These are phyloP conservation scores for Hyphopichia pseudoburtonii DNA, from an alignment of 1,139 yeast species.

Conservation along the genomic window DNA sequence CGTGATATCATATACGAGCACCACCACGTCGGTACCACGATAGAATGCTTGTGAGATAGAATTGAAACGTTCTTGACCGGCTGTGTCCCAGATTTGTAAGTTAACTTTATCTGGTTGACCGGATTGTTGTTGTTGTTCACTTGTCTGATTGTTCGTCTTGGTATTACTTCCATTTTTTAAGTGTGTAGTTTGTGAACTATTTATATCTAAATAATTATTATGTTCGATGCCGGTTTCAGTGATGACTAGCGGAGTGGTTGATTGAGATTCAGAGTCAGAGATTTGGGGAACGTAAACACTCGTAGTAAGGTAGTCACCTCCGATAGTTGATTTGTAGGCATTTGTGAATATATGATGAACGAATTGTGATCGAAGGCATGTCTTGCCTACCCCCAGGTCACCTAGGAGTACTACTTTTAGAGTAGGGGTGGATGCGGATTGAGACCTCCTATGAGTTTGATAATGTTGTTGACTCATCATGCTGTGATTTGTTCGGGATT, in stretches of 20 bases:
- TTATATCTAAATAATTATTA: not conserved
- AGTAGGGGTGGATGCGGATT: slow-evolving; percentile 20
- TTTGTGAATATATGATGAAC: slow-evolving; percentile 58
- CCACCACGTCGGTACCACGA: slow-evolving; percentile 60
- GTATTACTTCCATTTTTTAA: slow-evolving; percentile 8
- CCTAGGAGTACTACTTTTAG: slow-evolving; percentile 58
- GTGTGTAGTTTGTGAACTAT: not conserved
- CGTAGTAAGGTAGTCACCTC: slow-evolving; percentile 60
- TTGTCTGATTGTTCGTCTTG: not conserved
- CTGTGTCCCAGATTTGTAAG: slow-evolving; percentile 66
- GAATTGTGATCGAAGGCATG: slow-evolving; percentile 58
- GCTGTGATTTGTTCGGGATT: too few species aligned
- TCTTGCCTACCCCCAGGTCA: slow-evolving; percentile 64
- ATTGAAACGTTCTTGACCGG: slow-evolving; percentile 66
- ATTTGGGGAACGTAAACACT: slow-evolving; percentile 7
- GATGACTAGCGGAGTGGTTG: not conserved
- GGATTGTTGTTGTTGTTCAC: not conserved
- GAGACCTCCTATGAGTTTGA: not conserved
- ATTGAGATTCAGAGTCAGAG: not conserved
- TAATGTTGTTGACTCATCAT: too few species aligned
- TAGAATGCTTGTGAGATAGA: slow-evolving; percentile 60
- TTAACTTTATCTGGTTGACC: slow-evolving; percentile 24
- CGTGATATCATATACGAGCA: slow-evolving; percentile 57
- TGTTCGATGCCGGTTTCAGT: slow-evolving; percentile 1
- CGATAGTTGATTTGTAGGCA: slow-evolving; percentile 62